Evolutionary conservation across 2,329 filamentous ascomycete species (phyloP).

Genomic region (Venturia oleaginea): DNA sequence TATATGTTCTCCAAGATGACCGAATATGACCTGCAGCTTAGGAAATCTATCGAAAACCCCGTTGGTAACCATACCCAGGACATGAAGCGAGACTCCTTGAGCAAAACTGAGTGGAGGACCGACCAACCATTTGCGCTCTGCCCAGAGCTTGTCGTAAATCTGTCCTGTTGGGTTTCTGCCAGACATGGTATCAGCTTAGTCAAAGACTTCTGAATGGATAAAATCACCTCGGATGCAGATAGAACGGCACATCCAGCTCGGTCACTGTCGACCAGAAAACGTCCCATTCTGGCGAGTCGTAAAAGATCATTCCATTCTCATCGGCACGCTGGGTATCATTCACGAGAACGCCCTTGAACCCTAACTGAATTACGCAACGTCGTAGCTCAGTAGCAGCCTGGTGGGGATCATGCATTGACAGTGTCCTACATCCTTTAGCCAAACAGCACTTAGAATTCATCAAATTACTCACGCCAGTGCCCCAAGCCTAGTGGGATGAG

Average conservation of each 20-base stretch:
- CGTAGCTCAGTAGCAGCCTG: conserved; percentile 43
- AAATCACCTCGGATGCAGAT: conserved; percentile 47
- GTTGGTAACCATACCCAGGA: conserved; percentile 43
- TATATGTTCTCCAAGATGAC: conserved; percentile 41
- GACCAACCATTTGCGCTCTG: conserved; percentile 49
- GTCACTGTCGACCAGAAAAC: conserved; percentile 50
- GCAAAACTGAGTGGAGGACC: conserved; percentile 30
- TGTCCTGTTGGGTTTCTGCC: conserved; percentile 39
- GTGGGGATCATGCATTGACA: conserved; percentile 41
- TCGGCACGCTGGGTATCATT: conserved; percentile 54
- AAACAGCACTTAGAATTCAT: not conserved
- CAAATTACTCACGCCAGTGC: conserved; percentile 12
- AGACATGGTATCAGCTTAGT: not conserved
- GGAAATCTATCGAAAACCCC: conserved; percentile 42
- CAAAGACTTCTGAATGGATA: not conserved
- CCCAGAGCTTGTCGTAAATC: conserved; percentile 50
- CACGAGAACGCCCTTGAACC: conserved; percentile 28
- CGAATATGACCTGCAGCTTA: conserved; percentile 38
- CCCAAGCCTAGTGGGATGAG: conserved; percentile 14
- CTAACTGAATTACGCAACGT: conserved; percentile 43
- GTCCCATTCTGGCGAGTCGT: conserved; percentile 52
- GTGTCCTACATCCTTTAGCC: conserved; percentile 4
- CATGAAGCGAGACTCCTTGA: conserved; percentile 51
- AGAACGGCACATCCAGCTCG: conserved; percentile 55
- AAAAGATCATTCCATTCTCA: conserved; percentile 53